Percentiles rank a stretch among this genome's conserved stretches.
Conservation (phyloP, 2,329 filamentous ascomycete species). For the Chaetomiaceae sp. region DNA sequence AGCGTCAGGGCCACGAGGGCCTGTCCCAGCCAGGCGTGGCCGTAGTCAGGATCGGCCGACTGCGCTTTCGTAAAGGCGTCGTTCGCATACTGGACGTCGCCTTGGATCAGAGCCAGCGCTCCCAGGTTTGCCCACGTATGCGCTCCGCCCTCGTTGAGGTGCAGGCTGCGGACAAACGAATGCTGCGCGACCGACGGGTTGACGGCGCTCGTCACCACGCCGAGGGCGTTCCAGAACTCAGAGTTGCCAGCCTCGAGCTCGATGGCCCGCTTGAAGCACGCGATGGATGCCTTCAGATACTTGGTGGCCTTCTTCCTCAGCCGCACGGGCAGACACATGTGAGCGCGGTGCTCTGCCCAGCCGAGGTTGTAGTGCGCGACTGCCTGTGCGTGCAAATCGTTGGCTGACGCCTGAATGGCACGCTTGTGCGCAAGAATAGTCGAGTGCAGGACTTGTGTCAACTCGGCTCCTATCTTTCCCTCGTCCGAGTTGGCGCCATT, state of each 20-base stretch:
- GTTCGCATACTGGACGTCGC: slow-evolving; percentile 81
- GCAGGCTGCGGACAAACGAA: slow-evolving; percentile 85
- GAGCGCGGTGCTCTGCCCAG: slow-evolving; percentile 84
- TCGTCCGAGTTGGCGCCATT: slow-evolving; percentile 44
- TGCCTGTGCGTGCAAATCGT: slow-evolving; percentile 81
- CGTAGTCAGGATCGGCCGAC: slow-evolving; percentile 89
- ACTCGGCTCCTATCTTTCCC: slow-evolving; percentile 43
- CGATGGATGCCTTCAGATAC: slow-evolving; percentile 75
- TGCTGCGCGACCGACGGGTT: slow-evolving; percentile 89
- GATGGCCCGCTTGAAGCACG: slow-evolving; percentile 92
- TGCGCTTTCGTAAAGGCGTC: slow-evolving; percentile 86
- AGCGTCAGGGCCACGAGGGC: slow-evolving; percentile 75
- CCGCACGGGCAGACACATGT: slow-evolving; percentile 55
- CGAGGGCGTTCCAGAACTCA: slow-evolving; percentile 96
- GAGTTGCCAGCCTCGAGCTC: slow-evolving; percentile 90
- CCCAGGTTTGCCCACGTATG: slow-evolving; percentile 89
- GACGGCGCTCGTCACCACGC: slow-evolving; percentile 80
- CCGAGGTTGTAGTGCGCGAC: slow-evolving; percentile 97
- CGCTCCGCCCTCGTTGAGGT: slow-evolving; percentile 82
- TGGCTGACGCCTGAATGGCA: slow-evolving; percentile 66
- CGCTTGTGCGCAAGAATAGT: slow-evolving; percentile 83
- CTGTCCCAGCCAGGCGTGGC: slow-evolving; percentile 91
- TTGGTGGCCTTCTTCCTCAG: slow-evolving; percentile 55
- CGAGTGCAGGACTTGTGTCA: slow-evolving; percentile 60
- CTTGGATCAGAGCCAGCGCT: slow-evolving; percentile 76